These are phyloP conservation scores for Pseudotulostoma volvatum DNA, from an alignment of 495 filamentous ascomycete species.

Conservation along the genomic window DNA sequence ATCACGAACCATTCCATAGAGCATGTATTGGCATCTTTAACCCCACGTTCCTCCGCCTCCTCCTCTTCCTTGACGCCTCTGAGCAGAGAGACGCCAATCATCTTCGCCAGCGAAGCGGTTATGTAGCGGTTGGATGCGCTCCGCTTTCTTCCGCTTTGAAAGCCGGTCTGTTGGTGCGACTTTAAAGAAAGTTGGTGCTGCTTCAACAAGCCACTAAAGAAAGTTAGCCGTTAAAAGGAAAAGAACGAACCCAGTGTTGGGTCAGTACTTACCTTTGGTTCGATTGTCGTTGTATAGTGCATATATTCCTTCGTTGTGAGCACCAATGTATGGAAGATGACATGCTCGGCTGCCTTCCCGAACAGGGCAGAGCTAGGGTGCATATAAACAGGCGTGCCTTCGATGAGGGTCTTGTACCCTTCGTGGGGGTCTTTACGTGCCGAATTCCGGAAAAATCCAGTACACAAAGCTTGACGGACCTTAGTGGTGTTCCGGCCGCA, in stretches of 20 bases:
- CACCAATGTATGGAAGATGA: constrained; percentile 78
- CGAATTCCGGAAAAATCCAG: constrained; percentile 88
- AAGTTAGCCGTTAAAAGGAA: constrained; percentile 4
- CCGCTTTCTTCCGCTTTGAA: constrained; percentile 82
- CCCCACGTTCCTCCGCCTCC: constrained; percentile 96
- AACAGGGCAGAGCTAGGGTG: constrained; percentile 85
- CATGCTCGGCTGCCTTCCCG: constrained; percentile 88
- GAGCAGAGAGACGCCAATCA: constrained; percentile 84
- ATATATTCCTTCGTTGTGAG: constrained; percentile 96
- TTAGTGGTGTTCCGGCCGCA: constrained; percentile 77
- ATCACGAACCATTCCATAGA: too few relatives aligned
- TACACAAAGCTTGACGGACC: constrained; percentile 83
- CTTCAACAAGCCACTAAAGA: constrained; percentile 56
- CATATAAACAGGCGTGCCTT: constrained; percentile 87
- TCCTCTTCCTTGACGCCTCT: constrained; percentile 71
- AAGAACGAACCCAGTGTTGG: not conserved
- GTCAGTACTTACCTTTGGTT: constrained; percentile 60
- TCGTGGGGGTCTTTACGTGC: constrained; percentile 91
- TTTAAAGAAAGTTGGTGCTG: constrained; percentile 96
- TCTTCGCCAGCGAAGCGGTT: constrained; percentile 83
- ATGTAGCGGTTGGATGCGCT: constrained; percentile 86
- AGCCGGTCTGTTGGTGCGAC: constrained; percentile 78
- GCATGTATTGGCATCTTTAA: too few relatives aligned
- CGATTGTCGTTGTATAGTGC: constrained; percentile 80
- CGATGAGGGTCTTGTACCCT: constrained; percentile 91